A percentile compares a stretch with the other conserved stretches of the same genome.
These are phyloP conservation scores for Seiridium unicorne DNA, from an alignment of 2,329 filamentous ascomycete species.

Conservation along the genomic window DNA sequence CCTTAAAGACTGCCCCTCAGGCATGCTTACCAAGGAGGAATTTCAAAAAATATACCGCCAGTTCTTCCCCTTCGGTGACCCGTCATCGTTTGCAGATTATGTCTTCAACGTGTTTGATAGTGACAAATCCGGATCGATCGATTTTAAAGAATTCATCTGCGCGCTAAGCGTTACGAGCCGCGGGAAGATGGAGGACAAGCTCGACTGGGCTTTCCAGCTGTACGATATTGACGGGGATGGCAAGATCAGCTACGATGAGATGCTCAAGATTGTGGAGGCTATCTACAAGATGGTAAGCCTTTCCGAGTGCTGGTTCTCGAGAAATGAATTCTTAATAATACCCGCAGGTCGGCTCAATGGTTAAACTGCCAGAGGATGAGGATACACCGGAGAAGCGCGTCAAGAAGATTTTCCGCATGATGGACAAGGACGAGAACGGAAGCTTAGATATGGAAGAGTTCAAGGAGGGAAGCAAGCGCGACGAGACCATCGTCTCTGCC, in stretches of 20 bases:
- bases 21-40: slow-evolving; percentile 95
- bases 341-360: slow-evolving; percentile 90
- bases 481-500: slow-evolving; percentile 97
- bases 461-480: slow-evolving; percentile 97
- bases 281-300: slow-evolving; percentile 96
- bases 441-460: slow-evolving; percentile 97
- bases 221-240: slow-evolving; percentile 99
- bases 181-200: slow-evolving; percentile 98
- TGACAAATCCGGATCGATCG: slow-evolving; percentile 95
- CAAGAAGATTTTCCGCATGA: slow-evolving; percentile 98
- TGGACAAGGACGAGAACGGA: slow-evolving; percentile 99
- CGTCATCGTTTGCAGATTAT: slow-evolving; percentile 95
- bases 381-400: slow-evolving; percentile 99
- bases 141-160: slow-evolving; percentile 99
- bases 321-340: not conserved
- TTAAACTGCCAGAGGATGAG: slow-evolving; percentile 97
- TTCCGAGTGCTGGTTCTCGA: not conserved
- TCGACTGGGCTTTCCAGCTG: slow-evolving; percentile 98
- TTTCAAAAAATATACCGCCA: slow-evolving; percentile 99
- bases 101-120: slow-evolving; percentile 99
- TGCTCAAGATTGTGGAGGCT: slow-evolving; percentile 97
- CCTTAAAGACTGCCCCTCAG: slow-evolving; percentile 95
- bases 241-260: slow-evolving; percentile 98
- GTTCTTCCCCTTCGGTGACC: slow-evolving; percentile 98
- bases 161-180: slow-evolving; percentile 94